Base-by-base conservation (phyloP, 495 filamentous ascomycete species). In the Usnea hakonensis region DNA sequence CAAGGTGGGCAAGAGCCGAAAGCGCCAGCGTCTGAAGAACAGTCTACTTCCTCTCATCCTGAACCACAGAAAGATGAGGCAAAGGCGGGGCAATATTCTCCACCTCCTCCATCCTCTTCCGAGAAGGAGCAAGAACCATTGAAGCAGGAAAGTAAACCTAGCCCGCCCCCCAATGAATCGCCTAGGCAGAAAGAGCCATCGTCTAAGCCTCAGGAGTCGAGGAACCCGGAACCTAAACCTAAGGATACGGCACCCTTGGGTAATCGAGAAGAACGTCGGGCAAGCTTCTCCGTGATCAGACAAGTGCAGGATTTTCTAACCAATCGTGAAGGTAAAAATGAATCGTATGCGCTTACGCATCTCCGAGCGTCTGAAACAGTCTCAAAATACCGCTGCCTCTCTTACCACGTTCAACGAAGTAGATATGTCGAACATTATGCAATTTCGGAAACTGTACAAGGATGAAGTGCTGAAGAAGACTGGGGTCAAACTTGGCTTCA, bases 361-460 rank as follows among this genome's bases (percentile, higher is more conserved):
- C 65, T 90, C 94, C 26, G 94, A 98, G 79, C 92, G 94, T 65
- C 82, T 98, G 56, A 98, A 98, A 83, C 94, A 98, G 72, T 97
- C 93, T 19, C 94, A 99, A 77, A 97, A 99, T 78, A 97, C 94
- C 6, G 94, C 95, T 58, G 94, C 94, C 38, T 96, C 94, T 19
- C 78, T 99, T 57, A 97, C 94, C 21, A 99, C 94, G 21, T 99
- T 99, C 81, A 96, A 99, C 74, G 94, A 99, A 74, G 94, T 99
- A 55, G 95, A 99, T 72, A 99, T 99, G 95, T 97, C 95, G 7
- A 87, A 88, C 16, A 77, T 99, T 23, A 96, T 99, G 90, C 90
- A 96, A 57, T 90, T 99, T 79, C 89, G 94, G 44, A 96, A 94
- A 71, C 74, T 89, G 33, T 99, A 97, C 82, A 97, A 97, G 78